Evolutionary conservation across 331 rosid genomes (phyloP), one percentile per base, ranked within the genome.

Genomic region (Cydonia oblonga): DNA sequence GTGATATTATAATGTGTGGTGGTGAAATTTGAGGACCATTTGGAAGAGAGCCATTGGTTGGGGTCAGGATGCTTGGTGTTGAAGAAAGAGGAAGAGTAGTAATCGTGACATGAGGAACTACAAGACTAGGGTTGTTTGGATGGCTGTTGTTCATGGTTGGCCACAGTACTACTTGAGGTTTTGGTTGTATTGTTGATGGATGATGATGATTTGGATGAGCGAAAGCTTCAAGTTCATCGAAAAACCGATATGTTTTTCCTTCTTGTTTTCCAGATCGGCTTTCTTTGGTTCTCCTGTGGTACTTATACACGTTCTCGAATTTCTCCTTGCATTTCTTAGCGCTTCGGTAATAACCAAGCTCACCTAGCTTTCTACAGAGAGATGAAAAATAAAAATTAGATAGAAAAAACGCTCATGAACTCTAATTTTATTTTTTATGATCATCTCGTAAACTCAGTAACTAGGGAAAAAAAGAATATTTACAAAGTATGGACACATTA

Each of bases 221-320:
- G 25, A 95, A 85, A 44, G 93, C 97, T 87, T 87, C 93, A 76
- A 95, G 84, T 80, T 95, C 86, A 53, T 91, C 92, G 16, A 91
- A 95, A 53, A 88, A 95, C 5, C 86, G 83, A 44, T 95, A 95
- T 3, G 81, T 76, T 66, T 90, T 95, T 1, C 96, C 92, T 20
- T 95, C 93, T 0, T 86, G 30, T 75, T 91, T 95, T 2, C 89
- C 92, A 59, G 84, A 82, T 56, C 97, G 80, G 20, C 92, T 82
- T 72, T 91, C 96, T 90, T 88, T 95, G 66, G 99, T 95, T 79
- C 99, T 89, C 64, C 84, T 88, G 84, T 95, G 97, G 81, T 95
- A 95, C 79, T 95, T 95, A 84, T 90, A 91, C n/a, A 95, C 97
- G 69, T 95, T 95, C 87, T 95, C 99, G 67, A 95, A 95, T 80